Evolutionary conservation across 306 rosid species (phyloP), one percentile per base, ranked within the genome.

Genomic region (Lupinus albus): DNA sequence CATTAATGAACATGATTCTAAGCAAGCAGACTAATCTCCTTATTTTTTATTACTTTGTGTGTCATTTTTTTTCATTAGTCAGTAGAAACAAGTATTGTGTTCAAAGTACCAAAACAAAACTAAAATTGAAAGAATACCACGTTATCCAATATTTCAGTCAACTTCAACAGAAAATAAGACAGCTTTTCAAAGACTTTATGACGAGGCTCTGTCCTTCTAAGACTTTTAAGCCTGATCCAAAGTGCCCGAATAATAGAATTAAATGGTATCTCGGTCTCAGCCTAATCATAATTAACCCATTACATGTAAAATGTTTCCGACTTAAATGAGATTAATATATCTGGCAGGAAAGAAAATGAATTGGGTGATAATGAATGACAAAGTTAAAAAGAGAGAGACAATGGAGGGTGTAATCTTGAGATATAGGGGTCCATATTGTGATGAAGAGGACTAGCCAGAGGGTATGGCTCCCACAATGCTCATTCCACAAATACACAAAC

Each of bases 381-480:
- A 48, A 53, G 52, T 52, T 46, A 7, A 39, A 18, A 41, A 16
- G 15, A 25, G 50, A 45, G 38, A 59, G 63, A 49, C 30, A 67
- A 36, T 47, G 18, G 51, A 42, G 61, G 54, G 50, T 20, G 67
- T 36, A 49, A 1, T 48, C 56, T 33, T 66, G 68, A 36, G 49
- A 50, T 7, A 5, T n/a, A 33, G 85, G 85, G 86, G 89, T 49
- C 91, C 91, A 74, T 78, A 39, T 57, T 82, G 90, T 67, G 72
- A 21, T 56, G 53, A 18, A 64, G 71, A 78, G 59, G 67, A 68
- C 79, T 74, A 67, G 73, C 91, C 88, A 83, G 14, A 45, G 83
- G 86, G 61, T 25, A 62, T 64, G 79, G 86, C 74, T 71, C 91
- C 92, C 80, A 84, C 92, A 76, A 72, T 78, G 83, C 76, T 83